Percentiles rank a stretch among this genome's conserved stretches.
Conservation (phyloP, 345 rosid species). For the Fremontodendron californicum region DNA sequence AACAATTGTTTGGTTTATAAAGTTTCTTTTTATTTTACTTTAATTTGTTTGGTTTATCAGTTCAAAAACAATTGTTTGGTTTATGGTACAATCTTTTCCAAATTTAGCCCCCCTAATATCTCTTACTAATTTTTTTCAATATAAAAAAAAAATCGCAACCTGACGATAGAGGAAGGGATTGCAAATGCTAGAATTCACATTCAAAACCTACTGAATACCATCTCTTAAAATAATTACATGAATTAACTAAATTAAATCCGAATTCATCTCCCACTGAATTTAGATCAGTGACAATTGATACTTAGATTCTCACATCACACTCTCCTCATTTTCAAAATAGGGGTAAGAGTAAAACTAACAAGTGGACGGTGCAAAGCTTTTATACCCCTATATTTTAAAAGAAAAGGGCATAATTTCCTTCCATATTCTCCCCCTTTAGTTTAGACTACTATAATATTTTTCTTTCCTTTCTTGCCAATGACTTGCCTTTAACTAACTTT, state of each 20-base stretch:
- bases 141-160: too few species aligned
- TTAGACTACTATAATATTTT: neutral
- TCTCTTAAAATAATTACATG: too few species aligned
- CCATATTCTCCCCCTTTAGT: too few species aligned
- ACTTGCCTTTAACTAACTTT: slow-evolving; percentile 14
- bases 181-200: too few species aligned
- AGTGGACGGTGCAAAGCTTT: slow-evolving; percentile 25
- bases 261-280: neutral
- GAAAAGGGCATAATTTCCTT: neutral
- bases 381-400: neutral
- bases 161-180: too few species aligned
- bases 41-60: neutral
- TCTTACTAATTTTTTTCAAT: too few species aligned
- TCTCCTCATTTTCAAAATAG: neutral
- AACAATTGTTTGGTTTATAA: too few species aligned
- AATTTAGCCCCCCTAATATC: too few species aligned
- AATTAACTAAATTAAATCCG: neutral
- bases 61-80: too few species aligned
- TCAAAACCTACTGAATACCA: too few species aligned
- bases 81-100: too few species aligned
- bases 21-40: too few species aligned
- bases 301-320: slow-evolving; percentile 22
- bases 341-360: neutral
- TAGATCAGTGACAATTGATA: neutral
- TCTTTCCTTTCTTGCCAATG: neutral